Conservation (phyloP, 2,329 filamentous ascomycete species). For the Knufia fluminis region DNA sequence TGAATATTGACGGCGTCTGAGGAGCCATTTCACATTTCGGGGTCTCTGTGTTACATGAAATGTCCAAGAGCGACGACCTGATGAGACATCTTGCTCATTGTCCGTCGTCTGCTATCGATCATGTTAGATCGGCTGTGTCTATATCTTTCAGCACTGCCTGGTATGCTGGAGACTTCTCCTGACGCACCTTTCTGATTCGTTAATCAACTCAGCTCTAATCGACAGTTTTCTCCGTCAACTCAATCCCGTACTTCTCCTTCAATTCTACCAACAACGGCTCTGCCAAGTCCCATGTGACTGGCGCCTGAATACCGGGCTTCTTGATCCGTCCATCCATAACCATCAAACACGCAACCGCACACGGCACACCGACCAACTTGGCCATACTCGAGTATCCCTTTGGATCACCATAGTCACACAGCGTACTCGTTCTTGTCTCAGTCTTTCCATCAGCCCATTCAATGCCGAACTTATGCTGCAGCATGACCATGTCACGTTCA, state of each 20-base stretch:
- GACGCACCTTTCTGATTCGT: too few species aligned
- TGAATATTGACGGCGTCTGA: too few species aligned
- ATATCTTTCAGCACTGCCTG: too few species aligned
- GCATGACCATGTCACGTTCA: constrained; percentile 74
- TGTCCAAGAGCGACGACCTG: too few species aligned
- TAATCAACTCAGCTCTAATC: constrained; percentile 1
- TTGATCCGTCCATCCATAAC: constrained; percentile 65
- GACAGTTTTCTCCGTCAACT: constrained; percentile 58
- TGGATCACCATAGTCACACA: constrained; percentile 73
- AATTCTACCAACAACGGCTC: constrained; percentile 67
- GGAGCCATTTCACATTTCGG: too few species aligned
- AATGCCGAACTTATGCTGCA: constrained; percentile 60
- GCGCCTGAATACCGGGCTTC: constrained; percentile 66
- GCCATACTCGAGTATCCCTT: constrained; percentile 78
- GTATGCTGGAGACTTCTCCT: too few species aligned
- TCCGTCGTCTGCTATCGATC: too few species aligned
- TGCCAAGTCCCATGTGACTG: constrained; percentile 63
- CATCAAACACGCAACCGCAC: constrained; percentile 65
- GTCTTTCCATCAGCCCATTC: constrained; percentile 69
- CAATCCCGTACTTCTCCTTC: constrained; percentile 66
- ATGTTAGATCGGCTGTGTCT: too few species aligned
- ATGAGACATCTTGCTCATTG: too few species aligned
- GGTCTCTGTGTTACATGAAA: too few species aligned
- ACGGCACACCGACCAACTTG: constrained; percentile 67
- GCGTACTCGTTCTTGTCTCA: constrained; percentile 70